Conservation (phyloP, 2,329 filamentous ascomycete genomes). For the Colletotrichum sp. region DNA sequence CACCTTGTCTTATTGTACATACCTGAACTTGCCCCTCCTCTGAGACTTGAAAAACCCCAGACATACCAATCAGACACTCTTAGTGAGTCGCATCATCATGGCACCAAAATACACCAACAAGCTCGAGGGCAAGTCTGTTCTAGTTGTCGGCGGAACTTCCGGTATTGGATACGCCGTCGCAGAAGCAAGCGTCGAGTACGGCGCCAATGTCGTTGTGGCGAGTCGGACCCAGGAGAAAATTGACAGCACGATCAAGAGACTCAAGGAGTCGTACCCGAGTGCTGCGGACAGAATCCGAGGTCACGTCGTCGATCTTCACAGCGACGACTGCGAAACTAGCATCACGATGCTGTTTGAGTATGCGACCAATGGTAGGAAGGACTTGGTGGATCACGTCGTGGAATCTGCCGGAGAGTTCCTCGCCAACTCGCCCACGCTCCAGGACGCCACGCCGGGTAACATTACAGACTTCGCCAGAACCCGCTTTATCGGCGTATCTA, state of each 20-base stretch:
- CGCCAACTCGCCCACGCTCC: neutral
- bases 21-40: neutral
- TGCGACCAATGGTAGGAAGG: constrained; percentile 48
- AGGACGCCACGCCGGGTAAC: neutral
- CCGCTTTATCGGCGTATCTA: constrained; percentile 40
- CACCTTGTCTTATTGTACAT: neutral
- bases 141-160: constrained; percentile 68
- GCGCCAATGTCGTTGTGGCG: constrained; percentile 63
- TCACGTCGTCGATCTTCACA: neutral
- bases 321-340: constrained; percentile 36
- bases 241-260: constrained; percentile 24
- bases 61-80: neutral
- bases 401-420: neutral
- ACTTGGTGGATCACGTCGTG: constrained; percentile 57
- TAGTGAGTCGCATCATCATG: neutral
- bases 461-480: constrained; percentile 42
- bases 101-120: neutral
- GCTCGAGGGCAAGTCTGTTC: constrained; percentile 39
- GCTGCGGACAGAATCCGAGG: neutral
- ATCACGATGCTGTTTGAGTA: constrained; percentile 52
- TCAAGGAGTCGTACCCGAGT: neutral
- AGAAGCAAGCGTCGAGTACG: constrained; percentile 59
- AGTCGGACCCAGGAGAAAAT: constrained; percentile 61
- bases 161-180: constrained; percentile 69
- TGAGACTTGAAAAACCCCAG: neutral